Evolutionary conservation across 352 stramenopile species (phyloP), one percentile per base, ranked within the genome.

Genomic region (Phytophthora ohioensis): DNA sequence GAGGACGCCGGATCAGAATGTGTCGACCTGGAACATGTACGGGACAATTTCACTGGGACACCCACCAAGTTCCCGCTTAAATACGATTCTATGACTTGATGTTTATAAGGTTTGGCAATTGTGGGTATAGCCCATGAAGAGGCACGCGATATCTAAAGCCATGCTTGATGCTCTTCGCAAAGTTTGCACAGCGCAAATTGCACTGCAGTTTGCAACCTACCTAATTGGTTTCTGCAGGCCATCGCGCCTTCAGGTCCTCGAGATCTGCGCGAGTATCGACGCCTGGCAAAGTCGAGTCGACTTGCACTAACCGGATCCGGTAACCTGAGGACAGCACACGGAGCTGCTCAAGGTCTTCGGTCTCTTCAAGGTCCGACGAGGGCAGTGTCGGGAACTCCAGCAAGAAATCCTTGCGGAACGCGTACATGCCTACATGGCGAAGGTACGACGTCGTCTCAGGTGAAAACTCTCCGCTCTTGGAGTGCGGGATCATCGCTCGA

Each of bases 301-400:
- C 87, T 36, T 75, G 56, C 4, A 92, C 80, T 42, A 94, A 64
- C 51, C 85, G 81, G 71, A 95, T 95, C 52, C 78, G 81, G 71
- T 91, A 76, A 0, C 89, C 89, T 30, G 85, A 81, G 21, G 85
- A 91, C n/a, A 96, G 71, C 49, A 94, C 85, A n/a, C 89, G 86
- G 7, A 96, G 68, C 43, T 96, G 87, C 76, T 96, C 87, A 17
- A 96, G 82, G 61, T 94, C 89, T 69, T 96, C 88, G 43, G 64
- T 74, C 11, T 80, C 62, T 64, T 95, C 86, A 3, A 94, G 74
- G 5, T 71, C 36, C 15, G 81, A 92, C 17, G 55, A 51, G 34
- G 78, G 76, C 57, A 96, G 78, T 10, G 71, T 80, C 39, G 84
- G 84, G 65, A 92, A 95, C 38, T 87, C 66, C 9, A 92, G 65